These are phyloP conservation scores for Stagonosporopsis cucurbitacearum DNA, from an alignment of 2,329 filamentous ascomycete genomes.

Conservation along the genomic window DNA sequence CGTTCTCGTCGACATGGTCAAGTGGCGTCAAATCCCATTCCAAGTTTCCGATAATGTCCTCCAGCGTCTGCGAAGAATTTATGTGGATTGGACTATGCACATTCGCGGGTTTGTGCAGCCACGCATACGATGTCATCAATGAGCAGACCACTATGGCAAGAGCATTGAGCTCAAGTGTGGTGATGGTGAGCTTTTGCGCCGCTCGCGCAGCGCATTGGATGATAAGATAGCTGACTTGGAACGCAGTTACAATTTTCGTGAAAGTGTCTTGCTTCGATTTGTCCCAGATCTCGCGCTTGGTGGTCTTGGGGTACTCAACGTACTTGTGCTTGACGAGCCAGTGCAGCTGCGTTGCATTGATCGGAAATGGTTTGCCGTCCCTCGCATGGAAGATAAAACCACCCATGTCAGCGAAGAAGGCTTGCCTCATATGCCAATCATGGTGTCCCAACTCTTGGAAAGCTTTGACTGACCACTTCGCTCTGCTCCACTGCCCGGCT, in stretches of 20 bases:
- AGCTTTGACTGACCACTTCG: slow-evolving; percentile 16
- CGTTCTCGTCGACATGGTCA: slow-evolving; percentile 14
- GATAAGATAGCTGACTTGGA: slow-evolving; percentile 28
- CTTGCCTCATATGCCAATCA: slow-evolving; percentile 23
- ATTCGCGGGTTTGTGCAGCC: slow-evolving; percentile 27
- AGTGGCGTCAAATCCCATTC: slow-evolving; percentile 24
- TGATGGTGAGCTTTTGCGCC: slow-evolving; percentile 17
- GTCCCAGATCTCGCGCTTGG: slow-evolving; percentile 18
- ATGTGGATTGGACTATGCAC: slow-evolving; percentile 18
- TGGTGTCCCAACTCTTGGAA: slow-evolving; percentile 10
- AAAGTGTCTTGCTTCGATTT: slow-evolving; percentile 27
- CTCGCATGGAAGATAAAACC: slow-evolving; percentile 18
- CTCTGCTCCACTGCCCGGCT: slow-evolving; percentile 20
- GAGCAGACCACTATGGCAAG: slow-evolving; percentile 27
- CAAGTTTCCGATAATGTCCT: slow-evolving; percentile 8
- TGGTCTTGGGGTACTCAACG: slow-evolving; percentile 8
- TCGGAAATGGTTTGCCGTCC: slow-evolving; percentile 9
- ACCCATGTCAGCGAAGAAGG: slow-evolving; percentile 26
- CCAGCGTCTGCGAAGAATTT: slow-evolving; percentile 6
- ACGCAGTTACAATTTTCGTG: slow-evolving; percentile 22
- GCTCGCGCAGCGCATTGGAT: slow-evolving; percentile 23
- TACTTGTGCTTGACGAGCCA: slow-evolving; percentile 13
- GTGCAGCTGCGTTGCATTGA: slow-evolving; percentile 15
- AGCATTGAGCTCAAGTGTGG: slow-evolving; percentile 25
- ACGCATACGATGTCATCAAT: slow-evolving; percentile 19